A percentile compares a stretch with the other conserved stretches of the same genome.
Evolutionary conservation across 2,329 filamentous ascomycete genomes (phyloP).

Genomic region (Chalaropsis ovoidea): DNA sequence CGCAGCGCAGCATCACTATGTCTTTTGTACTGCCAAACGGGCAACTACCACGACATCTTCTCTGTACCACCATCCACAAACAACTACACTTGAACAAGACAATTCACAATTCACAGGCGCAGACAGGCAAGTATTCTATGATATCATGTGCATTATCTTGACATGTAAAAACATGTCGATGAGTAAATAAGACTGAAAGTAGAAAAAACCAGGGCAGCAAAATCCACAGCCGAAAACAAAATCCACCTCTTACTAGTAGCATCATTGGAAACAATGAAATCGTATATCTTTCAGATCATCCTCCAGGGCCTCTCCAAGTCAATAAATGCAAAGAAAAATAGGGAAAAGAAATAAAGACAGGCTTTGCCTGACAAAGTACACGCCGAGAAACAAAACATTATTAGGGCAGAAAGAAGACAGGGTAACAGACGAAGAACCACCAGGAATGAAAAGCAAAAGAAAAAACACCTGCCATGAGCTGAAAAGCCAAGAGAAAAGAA

Average conservation of each 20-base stretch:
- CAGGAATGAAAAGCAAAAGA: background rate
- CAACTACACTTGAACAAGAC: conserved; percentile 7
- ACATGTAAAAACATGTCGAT: conserved; percentile 25
- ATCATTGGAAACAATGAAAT: conserved; percentile 25
- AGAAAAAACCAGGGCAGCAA: conserved; percentile 9
- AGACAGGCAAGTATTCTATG: conserved; percentile 4
- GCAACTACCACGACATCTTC: background rate
- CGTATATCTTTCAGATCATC: conserved; percentile 24
- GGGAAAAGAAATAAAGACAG: background rate
- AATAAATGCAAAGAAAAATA: conserved; percentile 8
- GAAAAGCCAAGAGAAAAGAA: conserved; percentile 10
- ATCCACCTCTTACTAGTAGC: conserved; percentile 17
- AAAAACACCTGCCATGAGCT: conserved; percentile 11
- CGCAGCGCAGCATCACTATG: background rate
- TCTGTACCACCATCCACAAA: conserved; percentile 1
- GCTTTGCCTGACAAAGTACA: no score
- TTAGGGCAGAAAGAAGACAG: conserved; percentile 10
- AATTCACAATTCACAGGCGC: background rate
- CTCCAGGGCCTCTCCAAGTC: conserved; percentile 9
- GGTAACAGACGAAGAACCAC: conserved; percentile 4
- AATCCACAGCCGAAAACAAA: conserved; percentile 16
- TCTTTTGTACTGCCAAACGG: no score
- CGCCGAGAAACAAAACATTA: background rate
- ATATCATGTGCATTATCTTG: conserved; percentile 23
- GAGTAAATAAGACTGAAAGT: conserved; percentile 13